Percentiles rank a stretch among this genome's conserved stretches.
These are phyloP conservation scores for Crinitomyces ghanaensis DNA, from an alignment of 805 yeast genomes.

Conservation along the genomic window DNA sequence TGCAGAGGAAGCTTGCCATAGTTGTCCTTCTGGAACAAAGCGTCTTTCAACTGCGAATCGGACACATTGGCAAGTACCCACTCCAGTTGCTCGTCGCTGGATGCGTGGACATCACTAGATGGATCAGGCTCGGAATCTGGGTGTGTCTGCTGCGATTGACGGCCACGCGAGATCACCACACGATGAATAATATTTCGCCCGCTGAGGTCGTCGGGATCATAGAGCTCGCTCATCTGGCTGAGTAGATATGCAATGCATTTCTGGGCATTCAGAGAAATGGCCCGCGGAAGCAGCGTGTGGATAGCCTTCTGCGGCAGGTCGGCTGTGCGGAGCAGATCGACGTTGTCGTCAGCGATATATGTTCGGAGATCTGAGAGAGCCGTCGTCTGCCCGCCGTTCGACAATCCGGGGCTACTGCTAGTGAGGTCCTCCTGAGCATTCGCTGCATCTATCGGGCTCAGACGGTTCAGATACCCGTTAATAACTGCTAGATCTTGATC, in stretches of 20 bases:
- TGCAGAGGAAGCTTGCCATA: constrained; percentile 79
- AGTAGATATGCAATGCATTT: constrained; percentile 49
- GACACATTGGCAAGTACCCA: constrained; percentile 42
- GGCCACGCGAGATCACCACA: constrained; percentile 67
- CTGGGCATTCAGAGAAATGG: constrained; percentile 45
- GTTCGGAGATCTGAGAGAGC: constrained; percentile 11
- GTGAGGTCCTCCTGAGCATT: too few relatives aligned
- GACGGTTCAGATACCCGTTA: constrained; percentile 18
- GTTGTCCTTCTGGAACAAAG: too few relatives aligned
- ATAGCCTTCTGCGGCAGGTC: constrained; percentile 19
- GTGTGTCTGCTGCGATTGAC: constrained; percentile 20
- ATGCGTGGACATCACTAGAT: too few relatives aligned
- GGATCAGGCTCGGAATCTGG: neutral
- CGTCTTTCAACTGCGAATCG: too few relatives aligned
- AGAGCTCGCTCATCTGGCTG: constrained; percentile 38
- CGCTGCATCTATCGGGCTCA: too few relatives aligned
- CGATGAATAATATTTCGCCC: constrained; percentile 82
- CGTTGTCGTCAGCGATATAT: constrained; percentile 34
- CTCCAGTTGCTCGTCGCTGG: constrained; percentile 50
- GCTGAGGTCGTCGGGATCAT: constrained; percentile 62
- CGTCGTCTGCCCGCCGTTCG: too few relatives aligned
- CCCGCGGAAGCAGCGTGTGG: constrained; percentile 51
- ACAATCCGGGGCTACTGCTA: too few relatives aligned
- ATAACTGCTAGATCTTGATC: constrained; percentile 35
- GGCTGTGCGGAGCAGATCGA: constrained; percentile 32